phyloP scores from a whole-genome alignment of 306 rosid species.

The Calophaca sinica region DNA sequence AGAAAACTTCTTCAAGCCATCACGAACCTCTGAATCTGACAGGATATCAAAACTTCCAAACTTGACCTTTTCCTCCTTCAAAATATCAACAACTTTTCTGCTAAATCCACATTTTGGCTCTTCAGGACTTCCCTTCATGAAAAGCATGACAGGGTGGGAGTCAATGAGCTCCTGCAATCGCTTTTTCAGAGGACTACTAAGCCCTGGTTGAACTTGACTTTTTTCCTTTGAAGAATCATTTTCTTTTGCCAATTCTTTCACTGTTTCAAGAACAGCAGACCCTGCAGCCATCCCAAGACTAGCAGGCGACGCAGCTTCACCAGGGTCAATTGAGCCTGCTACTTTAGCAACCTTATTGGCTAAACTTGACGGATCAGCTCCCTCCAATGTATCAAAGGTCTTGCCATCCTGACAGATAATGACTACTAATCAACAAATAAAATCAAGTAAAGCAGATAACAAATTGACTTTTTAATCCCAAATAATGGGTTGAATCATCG shows the following conservation, averaged over 20 bases:
- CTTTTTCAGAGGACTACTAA: conserved; percentile 52
- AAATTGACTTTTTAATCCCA: conserved; percentile 12
- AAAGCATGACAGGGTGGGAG: conserved; percentile 72
- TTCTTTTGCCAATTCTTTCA: conserved; percentile 71
- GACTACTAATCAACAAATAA: conserved; percentile 32
- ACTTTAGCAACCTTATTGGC: conserved; percentile 91
- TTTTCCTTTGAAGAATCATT: conserved; percentile 61
- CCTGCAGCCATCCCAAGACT: conserved; percentile 96
- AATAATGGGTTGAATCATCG: conserved; percentile 11
- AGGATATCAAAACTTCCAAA: conserved; percentile 89
- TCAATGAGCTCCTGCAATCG: conserved; percentile 67
- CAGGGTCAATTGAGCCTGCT: conserved; percentile 72
- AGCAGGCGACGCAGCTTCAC: conserved; percentile 90
- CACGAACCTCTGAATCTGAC: conserved; percentile 76
- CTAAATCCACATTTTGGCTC: conserved; percentile 92
- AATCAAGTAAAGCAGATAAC: conserved; percentile 21
- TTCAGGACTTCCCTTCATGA: conserved; percentile 92
- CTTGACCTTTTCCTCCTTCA: conserved; percentile 78
- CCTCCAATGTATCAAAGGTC: conserved; percentile 84
- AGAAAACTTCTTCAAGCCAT: conserved; percentile 81
- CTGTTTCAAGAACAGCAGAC: conserved; percentile 71
- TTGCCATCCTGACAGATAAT: conserved; percentile 75
- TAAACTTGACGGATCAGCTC: conserved; percentile 98
- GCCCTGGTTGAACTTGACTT: conserved; percentile 56
- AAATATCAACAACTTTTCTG: conserved; percentile 73